Evolutionary conservation across 2,329 filamentous ascomycete genomes (phyloP).

Genomic region (Celoporthe dispersa): DNA sequence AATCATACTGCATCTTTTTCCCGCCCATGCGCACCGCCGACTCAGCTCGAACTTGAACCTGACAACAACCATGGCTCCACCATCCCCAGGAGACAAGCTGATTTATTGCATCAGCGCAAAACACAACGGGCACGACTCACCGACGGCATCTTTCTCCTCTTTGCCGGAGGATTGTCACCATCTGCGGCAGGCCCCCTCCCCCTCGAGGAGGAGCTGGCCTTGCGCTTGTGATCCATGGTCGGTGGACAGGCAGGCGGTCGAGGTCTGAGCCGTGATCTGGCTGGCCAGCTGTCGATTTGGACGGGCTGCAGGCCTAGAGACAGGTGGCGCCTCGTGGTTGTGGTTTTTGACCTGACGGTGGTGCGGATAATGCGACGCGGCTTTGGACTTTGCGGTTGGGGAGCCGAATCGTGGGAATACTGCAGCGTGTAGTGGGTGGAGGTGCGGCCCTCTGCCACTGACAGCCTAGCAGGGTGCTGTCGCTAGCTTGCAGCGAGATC

Average conservation of each 20-base stretch:
- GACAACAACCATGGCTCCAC: conserved; percentile 27
- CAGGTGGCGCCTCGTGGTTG: conserved; percentile 8
- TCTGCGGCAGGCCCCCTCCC: conserved; percentile 48
- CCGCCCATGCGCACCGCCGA: neutral
- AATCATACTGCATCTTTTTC: conserved; percentile 11
- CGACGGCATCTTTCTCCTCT: conserved; percentile 59
- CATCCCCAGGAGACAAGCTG: conserved; percentile 21
- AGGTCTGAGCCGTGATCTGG: conserved; percentile 3
- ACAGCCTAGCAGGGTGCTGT: neutral
- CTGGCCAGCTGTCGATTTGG: neutral
- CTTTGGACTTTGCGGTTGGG: conserved; percentile 2
- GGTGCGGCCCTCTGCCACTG: neutral
- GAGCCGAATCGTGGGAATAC: conserved; percentile 14
- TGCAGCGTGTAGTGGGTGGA: neutral
- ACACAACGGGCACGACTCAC: conserved; percentile 41
- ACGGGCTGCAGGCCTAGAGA: conserved; percentile 17
- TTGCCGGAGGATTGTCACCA: conserved; percentile 56
- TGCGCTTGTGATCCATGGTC: conserved; percentile 62
- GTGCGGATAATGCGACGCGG: conserved; percentile 11
- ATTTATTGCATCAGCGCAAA: conserved; percentile 24
- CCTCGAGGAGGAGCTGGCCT: conserved; percentile 50
- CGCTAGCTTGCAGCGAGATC: neutral
- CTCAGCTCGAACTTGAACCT: conserved; percentile 9
- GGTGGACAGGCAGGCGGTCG: conserved; percentile 21
- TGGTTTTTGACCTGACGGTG: conserved; percentile 4